Evolutionary conservation across 805 yeast genomes (phyloP), one percentile per base, ranked within the genome.

Genomic region (Tetrapisispora namnaoensis): DNA sequence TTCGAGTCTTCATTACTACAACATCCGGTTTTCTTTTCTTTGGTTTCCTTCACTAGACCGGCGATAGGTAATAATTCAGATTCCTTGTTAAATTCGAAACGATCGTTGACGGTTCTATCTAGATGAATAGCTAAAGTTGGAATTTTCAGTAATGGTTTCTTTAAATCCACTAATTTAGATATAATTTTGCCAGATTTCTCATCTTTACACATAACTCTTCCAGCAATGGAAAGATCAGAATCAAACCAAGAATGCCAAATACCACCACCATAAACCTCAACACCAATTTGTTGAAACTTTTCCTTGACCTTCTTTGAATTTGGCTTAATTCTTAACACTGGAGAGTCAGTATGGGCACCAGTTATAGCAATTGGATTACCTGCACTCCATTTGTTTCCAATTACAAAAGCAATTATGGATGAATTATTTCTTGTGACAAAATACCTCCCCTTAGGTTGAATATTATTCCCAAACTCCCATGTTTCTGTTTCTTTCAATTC

Each of bases 231-330:
- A 57, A 93, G 74, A 65, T 91, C 97, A 51, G 97, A 79, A 66
- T 91, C 99, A 61, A 93, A 91, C 97, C 98, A 91, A 5, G 96
- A 79, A 63, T 87, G 96, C 80, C 97, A 93, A 48, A 90, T 81
- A 45, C 96, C 93, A 35, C 98, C 98, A 49, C 99, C 98, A 61
- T 91, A 91, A 45, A 83, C 78, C 67, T 93, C 98, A 10, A 93
- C 95, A 37, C 96, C 98, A 18, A 93, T 80, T 65, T 90, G 96
- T 48, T 80, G 75, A 59, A 80, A 91, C 1, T 95, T 95, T 57
- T 86, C 90, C 17, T 73, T 70, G 11, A 70, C 65, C 55, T 77
- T 78, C 60, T 82, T 80, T 22, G 95, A 85, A 30, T 84, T 72
- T 13, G 99, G 99, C 69, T 91, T 93, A 55, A 91, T 78, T 62